These are phyloP conservation scores for Allodekkera sacchari DNA, from an alignment of 805 yeast genomes.

Conservation along the genomic window DNA sequence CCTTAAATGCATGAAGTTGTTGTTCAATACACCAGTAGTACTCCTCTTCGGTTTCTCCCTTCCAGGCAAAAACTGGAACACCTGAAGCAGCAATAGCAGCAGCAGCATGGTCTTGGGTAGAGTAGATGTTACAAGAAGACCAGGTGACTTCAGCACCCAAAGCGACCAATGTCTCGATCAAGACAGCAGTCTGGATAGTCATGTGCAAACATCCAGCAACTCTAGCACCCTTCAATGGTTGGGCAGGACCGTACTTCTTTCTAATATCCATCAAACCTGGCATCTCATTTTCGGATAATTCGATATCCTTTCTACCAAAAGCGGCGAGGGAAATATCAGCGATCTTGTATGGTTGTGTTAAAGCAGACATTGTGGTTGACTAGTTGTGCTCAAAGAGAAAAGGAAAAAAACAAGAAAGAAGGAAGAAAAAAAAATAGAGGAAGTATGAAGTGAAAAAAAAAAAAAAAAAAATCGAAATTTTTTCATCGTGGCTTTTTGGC, in stretches of 20 bases:
- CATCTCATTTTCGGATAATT: constrained; percentile 98
- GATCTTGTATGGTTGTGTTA: constrained; percentile 79
- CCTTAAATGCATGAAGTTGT: constrained; percentile 97
- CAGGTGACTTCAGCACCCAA: constrained; percentile 99
- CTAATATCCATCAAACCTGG: constrained; percentile 99
- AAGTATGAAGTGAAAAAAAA: not conserved
- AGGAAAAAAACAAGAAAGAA: not conserved
- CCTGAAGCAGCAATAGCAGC: constrained; percentile 99
- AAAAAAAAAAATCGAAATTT: not conserved
- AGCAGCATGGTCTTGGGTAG: constrained; percentile 99
- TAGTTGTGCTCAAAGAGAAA: not conserved
- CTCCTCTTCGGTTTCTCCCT: constrained; percentile 99
- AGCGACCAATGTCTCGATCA: constrained; percentile 94
- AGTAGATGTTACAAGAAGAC: constrained; percentile 98
- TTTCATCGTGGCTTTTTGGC: too few relatives aligned
- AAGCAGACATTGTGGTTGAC: constrained; percentile 39
- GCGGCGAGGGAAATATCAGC: constrained; percentile 98
- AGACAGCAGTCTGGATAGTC: constrained; percentile 99
- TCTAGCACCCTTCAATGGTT: constrained; percentile 97
- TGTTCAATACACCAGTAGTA: constrained; percentile 99
- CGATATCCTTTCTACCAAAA: constrained; percentile 99
- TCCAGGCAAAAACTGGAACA: constrained; percentile 99
- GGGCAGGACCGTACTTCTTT: constrained; percentile 79
- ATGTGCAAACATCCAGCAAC: constrained; percentile 98
- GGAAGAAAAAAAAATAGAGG: not conserved